Conservation (phyloP, 169 alveolate species). For the Plasmodium chabaudi region DNA sequence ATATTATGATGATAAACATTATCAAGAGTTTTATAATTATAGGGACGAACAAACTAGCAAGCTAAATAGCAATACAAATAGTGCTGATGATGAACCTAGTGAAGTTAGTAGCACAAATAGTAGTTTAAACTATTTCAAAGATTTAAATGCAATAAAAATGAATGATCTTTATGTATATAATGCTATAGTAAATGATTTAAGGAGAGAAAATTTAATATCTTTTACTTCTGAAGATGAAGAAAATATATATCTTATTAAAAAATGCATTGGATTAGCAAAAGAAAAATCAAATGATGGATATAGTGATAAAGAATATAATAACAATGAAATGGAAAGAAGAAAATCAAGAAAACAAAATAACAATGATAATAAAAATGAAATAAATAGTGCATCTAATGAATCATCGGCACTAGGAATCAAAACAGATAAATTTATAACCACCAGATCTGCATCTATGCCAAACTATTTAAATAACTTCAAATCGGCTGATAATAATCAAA, state of each 20-base stretch:
- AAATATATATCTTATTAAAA: slow-evolving; percentile 16
- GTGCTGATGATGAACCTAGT: background rate
- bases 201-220: slow-evolving; percentile 51
- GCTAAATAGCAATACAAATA: background rate
- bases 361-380: background rate
- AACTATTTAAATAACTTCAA: slow-evolving; percentile 24
- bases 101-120: background rate
- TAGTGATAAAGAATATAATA: background rate
- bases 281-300: background rate
- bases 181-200: slow-evolving; percentile 53
- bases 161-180: slow-evolving; percentile 38
- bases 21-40: background rate
- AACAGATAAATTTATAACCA: background rate
- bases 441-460: slow-evolving; percentile 55
- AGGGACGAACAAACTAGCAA: slow-evolving; percentile 1
- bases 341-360: background rate
- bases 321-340: too few species aligned
- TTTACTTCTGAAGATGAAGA: slow-evolving; percentile 25
- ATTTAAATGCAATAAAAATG: slow-evolving; percentile 44
- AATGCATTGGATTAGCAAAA: slow-evolving; percentile 23
- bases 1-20: background rate
- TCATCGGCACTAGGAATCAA: background rate
- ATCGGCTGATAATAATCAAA: slow-evolving; percentile 11
- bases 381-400: slow-evolving; percentile 2
- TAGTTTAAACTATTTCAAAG: background rate